phyloP scores from a whole-genome alignment of 1,284 basidiomycete species.

The Cutaneotrichosporon mucoides region DNA sequence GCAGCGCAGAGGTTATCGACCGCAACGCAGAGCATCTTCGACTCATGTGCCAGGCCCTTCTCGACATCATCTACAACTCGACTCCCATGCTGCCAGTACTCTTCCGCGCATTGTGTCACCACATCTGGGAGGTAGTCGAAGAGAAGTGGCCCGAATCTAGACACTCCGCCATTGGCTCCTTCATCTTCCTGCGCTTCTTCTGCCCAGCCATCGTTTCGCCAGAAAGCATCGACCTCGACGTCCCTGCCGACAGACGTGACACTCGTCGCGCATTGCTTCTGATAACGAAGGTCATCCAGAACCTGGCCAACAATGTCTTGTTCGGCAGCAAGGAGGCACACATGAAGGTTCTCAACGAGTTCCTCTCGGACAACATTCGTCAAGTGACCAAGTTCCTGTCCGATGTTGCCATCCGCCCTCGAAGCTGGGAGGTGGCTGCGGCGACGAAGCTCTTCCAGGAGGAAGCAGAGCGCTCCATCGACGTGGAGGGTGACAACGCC shows the following conservation, averaged over 20 bases:
- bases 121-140: slow-evolving; percentile 76
- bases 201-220: slow-evolving; percentile 79
- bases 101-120: slow-evolving; percentile 80
- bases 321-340: slow-evolving; percentile 79
- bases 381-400: slow-evolving; percentile 77
- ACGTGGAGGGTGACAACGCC: slow-evolving; percentile 37
- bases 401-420: slow-evolving; percentile 60
- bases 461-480: slow-evolving; percentile 33
- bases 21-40: slow-evolving; percentile 70
- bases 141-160: slow-evolving; percentile 76
- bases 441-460: slow-evolving; percentile 35
- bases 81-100: slow-evolving; percentile 68
- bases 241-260: slow-evolving; percentile 60
- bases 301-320: slow-evolving; percentile 85
- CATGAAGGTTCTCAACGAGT: slow-evolving; percentile 75
- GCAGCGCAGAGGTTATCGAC: slow-evolving; percentile 59
- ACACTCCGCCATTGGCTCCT: slow-evolving; percentile 81
- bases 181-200: slow-evolving; percentile 76
- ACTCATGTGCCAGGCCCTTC: slow-evolving; percentile 68
- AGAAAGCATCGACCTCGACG: slow-evolving; percentile 73
- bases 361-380: slow-evolving; percentile 70
- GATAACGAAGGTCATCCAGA: slow-evolving; percentile 87
- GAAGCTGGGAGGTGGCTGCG: slow-evolving; percentile 34
- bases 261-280: slow-evolving; percentile 73
- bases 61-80: slow-evolving; percentile 70